These are phyloP conservation scores for Paramecium primaurelia DNA, from an alignment of 73 alveolate species.

Conservation along the genomic window DNA sequence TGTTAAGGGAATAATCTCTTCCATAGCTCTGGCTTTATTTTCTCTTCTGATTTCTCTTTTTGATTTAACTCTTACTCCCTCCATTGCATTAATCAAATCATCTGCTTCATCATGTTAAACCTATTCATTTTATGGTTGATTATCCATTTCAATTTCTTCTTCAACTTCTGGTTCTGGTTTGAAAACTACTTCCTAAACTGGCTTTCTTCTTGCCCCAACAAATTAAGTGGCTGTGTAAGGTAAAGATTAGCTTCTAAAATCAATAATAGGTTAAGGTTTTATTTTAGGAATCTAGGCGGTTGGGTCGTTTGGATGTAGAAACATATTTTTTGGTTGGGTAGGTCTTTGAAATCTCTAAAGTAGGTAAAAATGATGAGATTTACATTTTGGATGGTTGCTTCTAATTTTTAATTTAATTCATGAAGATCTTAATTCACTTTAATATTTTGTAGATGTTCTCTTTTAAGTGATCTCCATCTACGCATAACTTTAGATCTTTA, in stretches of 20 bases:
- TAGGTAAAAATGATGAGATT: not conserved
- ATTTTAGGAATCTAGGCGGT: conserved; percentile 47
- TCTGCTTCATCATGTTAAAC: conserved; percentile 29
- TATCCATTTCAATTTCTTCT: not conserved
- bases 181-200: not conserved
- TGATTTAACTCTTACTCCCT: not conserved
- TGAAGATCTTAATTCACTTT: not conserved
- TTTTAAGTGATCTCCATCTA: conserved; percentile 61
- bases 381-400: conserved; percentile 57
- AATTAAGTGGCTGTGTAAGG: conserved; percentile 51
- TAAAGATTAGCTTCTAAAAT: conserved; percentile 50
- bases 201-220: conserved; percentile 57
- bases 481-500: conserved; percentile 62
- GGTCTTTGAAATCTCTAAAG: conserved; percentile 14
- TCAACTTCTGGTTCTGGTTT: not conserved
- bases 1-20: not conserved
- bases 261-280: conserved; percentile 34
- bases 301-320: conserved; percentile 55
- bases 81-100: conserved; percentile 45
- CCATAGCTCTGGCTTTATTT: conserved; percentile 15
- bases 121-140: not conserved
- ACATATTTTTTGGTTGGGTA: conserved; percentile 35
- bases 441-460: conserved; percentile 28
- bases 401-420: conserved; percentile 42
- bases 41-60: not conserved